phyloP scores from a whole-genome alignment of 257 asterid genomes.

The Lavandula angustifolia region DNA sequence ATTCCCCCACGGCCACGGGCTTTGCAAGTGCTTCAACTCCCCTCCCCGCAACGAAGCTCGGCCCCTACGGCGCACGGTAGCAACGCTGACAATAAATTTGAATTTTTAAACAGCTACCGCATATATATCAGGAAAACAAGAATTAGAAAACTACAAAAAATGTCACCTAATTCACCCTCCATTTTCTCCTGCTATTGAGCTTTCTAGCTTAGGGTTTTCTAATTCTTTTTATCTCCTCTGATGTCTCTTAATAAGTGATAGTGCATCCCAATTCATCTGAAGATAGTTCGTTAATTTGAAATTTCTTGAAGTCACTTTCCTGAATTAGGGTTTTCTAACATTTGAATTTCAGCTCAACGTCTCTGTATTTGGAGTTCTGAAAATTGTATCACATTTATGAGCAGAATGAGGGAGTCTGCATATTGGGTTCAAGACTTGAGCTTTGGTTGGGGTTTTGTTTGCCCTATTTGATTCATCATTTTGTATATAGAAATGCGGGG shows the following conservation, averaged over 20 bases:
- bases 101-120: constrained; percentile 39
- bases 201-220: constrained; percentile 44
- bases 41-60: constrained; percentile 5
- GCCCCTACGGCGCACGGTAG: constrained; percentile 39
- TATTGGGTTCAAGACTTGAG: constrained; percentile 36
- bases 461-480: constrained; percentile 28
- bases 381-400: constrained; percentile 30
- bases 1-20: constrained; percentile 20
- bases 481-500: constrained; percentile 61
- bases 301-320: constrained; percentile 8
- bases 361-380: constrained; percentile 20
- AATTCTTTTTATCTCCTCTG: not conserved
- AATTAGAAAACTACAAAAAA: constrained; percentile 36
- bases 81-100: constrained; percentile 39
- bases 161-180: constrained; percentile 61
- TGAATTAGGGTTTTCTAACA: constrained; percentile 31
- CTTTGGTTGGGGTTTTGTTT: constrained; percentile 33
- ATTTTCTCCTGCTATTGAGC: constrained; percentile 36
- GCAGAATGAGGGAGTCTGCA: constrained; percentile 41
- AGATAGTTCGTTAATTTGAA: constrained; percentile 18
- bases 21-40: constrained; percentile 27
- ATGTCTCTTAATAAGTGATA: constrained; percentile 2
- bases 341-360: constrained; percentile 10
- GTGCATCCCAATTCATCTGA: not conserved
- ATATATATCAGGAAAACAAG: constrained; percentile 18